Base-by-base conservation (phyloP, 345 rosid genomes). In the Brassica incana region DNA sequence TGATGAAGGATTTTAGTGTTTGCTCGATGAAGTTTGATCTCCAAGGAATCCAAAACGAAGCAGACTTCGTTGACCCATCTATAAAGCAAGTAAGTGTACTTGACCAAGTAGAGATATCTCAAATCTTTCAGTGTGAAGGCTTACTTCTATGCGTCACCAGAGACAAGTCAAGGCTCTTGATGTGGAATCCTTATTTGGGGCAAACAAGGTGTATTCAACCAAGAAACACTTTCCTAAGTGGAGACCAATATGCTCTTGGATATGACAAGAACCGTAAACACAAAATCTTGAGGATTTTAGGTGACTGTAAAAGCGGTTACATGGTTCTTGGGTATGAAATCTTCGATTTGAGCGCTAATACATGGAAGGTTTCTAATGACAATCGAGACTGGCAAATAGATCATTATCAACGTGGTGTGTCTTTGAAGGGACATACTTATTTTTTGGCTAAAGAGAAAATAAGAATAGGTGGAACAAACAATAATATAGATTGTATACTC, bases 121-220 rank as follows among this genome's bases (percentile, higher is more conserved):
- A 58, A 1, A 3, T 54, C 15, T 15, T 54, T 32, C 16, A 70
- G 0, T 70, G 74, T 1, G 62, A 70, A 1, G 75, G 65, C 2
- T 10, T 71, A 20, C 3, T 58, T 11, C 38, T 71, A 3, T 71
- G 75, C 12, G 11, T 58, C 33, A 20, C 14, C 0, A 6, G 25
- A 9, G 64, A 71, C 48, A 5, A 10, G 0, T 30, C 64, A 8
- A 35, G 32, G 30, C 75, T 71, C 54, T 7, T 71, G 16, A 65
- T 71, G 0, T 71, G 75, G 75, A 71, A 58, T 10, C 65, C 75
- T 0, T 71, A 71, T 58, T 6, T 58, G 33, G 25, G 65, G 65
- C 65, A 58, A 71, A 58, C 6, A 0, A 6, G 2, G 7, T 71
- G 50, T 65, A 56, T 33, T 64, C 5, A 56, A 71, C 56, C 4